These are phyloP conservation scores for Dictyostelium firmibasis DNA, from an alignment of 78 protist genomes.

Conservation along the genomic window DNA sequence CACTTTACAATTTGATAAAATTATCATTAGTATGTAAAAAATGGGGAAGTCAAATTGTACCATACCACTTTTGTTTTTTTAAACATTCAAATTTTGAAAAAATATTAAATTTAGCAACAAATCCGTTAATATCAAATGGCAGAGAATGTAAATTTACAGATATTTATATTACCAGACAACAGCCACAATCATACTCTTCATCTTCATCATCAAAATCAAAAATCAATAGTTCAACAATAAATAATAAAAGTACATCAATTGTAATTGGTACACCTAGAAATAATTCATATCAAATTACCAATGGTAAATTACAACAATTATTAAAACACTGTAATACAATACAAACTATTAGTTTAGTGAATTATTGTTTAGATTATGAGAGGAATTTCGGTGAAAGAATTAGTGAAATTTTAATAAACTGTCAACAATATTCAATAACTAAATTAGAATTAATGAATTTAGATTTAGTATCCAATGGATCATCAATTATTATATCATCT, in stretches of 20 bases:
- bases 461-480: constrained; percentile 53
- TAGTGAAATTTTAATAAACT: not conserved
- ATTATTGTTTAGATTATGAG: constrained; percentile 35
- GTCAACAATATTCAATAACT: not conserved
- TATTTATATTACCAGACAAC: constrained; percentile 7
- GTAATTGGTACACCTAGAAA: not conserved
- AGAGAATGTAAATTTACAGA: constrained; percentile 49
- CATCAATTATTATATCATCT: not conserved
- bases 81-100: constrained; percentile 12
- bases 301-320: constrained; percentile 32
- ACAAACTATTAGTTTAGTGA: not conserved
- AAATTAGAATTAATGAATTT: constrained; percentile 45
- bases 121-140: not conserved
- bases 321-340: not conserved
- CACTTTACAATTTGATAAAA: constrained; percentile 7
- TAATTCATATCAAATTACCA: constrained; percentile 15
- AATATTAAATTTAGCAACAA: not conserved
- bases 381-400: constrained; percentile 7
- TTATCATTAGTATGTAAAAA: constrained; percentile 41
- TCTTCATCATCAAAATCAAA: not conserved
- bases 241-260: not conserved
- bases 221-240: not conserved
- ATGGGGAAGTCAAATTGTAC: constrained; percentile 50
- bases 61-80: constrained; percentile 10
- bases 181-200: not conserved